Conservation (phyloP, 2,329 filamentous ascomycete genomes). For the Calonectria pseudoreteaudii region DNA sequence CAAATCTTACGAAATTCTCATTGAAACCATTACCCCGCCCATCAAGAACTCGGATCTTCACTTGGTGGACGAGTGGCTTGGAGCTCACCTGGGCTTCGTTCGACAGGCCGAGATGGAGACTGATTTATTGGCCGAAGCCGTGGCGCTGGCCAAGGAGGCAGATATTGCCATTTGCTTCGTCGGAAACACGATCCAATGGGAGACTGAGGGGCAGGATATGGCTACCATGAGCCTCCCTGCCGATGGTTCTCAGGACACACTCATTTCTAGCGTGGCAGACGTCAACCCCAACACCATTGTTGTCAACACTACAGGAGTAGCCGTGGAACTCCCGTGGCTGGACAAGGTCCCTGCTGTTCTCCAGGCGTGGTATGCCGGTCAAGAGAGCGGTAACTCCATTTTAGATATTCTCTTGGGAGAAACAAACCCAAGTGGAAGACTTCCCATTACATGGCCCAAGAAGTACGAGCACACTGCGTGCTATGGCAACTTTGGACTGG, state of each 20-base stretch:
- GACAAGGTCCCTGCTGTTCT: conserved; percentile 67
- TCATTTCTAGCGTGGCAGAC: conserved; percentile 66
- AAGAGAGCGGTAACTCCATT: conserved; percentile 75
- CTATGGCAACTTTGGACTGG: conserved; percentile 16
- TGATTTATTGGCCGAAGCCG: conserved; percentile 57
- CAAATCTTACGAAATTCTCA: background rate
- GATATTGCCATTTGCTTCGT: conserved; percentile 66
- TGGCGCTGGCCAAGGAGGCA: conserved; percentile 64
- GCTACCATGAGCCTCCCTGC: conserved; percentile 76
- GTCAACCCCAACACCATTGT: conserved; percentile 69
- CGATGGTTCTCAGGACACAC: conserved; percentile 65
- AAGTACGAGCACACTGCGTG: conserved; percentile 14
- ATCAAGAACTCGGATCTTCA: background rate
- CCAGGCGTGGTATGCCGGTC: conserved; percentile 74
- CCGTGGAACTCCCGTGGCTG: conserved; percentile 67
- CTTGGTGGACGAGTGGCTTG: background rate
- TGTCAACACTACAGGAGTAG: conserved; percentile 72
- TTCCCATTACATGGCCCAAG: conserved; percentile 23
- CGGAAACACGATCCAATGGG: conserved; percentile 63
- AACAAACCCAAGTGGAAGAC: conserved; percentile 19
- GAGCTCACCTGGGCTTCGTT: conserved; percentile 38
- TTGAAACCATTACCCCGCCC: background rate
- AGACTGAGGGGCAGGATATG: conserved; percentile 70
- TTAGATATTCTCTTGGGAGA: conserved; percentile 64
- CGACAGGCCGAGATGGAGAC: conserved; percentile 40